These are phyloP conservation scores for Epicoccum sorghinum DNA, from an alignment of 2,329 filamentous ascomycete genomes.

Conservation along the genomic window DNA sequence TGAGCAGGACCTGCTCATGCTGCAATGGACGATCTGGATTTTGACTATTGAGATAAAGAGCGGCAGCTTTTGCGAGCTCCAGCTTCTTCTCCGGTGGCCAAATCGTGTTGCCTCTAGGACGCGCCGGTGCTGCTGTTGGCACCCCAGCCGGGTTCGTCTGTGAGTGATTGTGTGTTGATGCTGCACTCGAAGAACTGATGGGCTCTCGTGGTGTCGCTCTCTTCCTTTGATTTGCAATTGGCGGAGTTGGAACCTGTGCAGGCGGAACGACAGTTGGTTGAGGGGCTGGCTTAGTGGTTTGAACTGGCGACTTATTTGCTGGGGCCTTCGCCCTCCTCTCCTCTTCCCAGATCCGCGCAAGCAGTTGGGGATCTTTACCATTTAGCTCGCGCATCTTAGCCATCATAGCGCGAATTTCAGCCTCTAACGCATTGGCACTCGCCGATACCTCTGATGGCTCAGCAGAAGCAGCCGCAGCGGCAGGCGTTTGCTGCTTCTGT, in stretches of 20 bases:
- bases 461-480: neutral
- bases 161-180: slow-evolving; percentile 3
- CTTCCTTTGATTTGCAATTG: slow-evolving; percentile 28
- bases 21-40: slow-evolving; percentile 51
- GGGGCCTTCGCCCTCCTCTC: slow-evolving; percentile 50
- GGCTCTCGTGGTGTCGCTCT: slow-evolving; percentile 28
- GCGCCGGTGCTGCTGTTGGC: slow-evolving; percentile 9
- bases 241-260: slow-evolving; percentile 17
- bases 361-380: slow-evolving; percentile 59
- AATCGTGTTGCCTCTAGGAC: slow-evolving; percentile 43
- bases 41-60: slow-evolving; percentile 53
- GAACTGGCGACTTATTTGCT: slow-evolving; percentile 30
- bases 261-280: slow-evolving; percentile 20
- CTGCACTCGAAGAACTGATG: slow-evolving; percentile 6
- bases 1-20: slow-evolving; percentile 50
- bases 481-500: slow-evolving; percentile 29
- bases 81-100: slow-evolving; percentile 61
- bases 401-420: slow-evolving; percentile 61
- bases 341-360: slow-evolving; percentile 63
- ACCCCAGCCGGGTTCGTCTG: slow-evolving; percentile 10
- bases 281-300: slow-evolving; percentile 32
- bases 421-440: slow-evolving; percentile 48
- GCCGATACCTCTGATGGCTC: slow-evolving; percentile 7
- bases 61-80: slow-evolving; percentile 57
- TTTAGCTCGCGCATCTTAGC: slow-evolving; percentile 65